Evolutionary conservation across 768 basidiomycete genomes (phyloP), one percentile per base, ranked within the genome.

Genomic region (Phanerodontia chrysosporium): DNA sequence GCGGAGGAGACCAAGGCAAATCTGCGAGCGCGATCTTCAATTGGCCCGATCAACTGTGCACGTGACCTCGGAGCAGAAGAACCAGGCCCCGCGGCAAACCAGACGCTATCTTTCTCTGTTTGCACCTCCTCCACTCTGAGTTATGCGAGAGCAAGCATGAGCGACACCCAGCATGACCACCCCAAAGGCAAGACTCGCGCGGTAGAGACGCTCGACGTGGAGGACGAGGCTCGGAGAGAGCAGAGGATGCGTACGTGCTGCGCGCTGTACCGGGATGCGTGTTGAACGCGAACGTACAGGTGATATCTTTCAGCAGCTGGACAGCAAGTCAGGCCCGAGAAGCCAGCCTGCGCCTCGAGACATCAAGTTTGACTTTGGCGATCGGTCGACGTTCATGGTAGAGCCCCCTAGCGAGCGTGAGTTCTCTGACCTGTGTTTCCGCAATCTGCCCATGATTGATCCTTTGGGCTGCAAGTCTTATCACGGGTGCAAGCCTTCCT

Each of bases 401-500:
- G 65, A 60, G 1, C 65, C 67, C 36, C 63, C 65, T 6, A 53
- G 46, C n/a, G 66, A 66, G 28, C 52, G 68, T 67, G 48, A 52
- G 52, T 32, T 25, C 13, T 25, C 52, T 53, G 16, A 24, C 27
- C n/a, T 25, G 21, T 36, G 36, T 48, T 48, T 39, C 35, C 46
- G 45, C 29, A 35, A 25, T 46, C 10, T 45, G 21, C 45, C 55
- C 49, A 24, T 9, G 44, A 29, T 53, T 57, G 25, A 62, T 48
- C 24, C 51, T 12, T 52, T 42, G 18, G 16, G 25, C 36, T 21
- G 42, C 12, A 62, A 90, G 89, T 90, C 21, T 73, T 91, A 6
- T 76, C 82, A 10, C 82, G 87, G 18, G 76, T 89, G 3, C 81
- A 83, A 67, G 79, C 82, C 0, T 90, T 90, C 66, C 78, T 90